Conservation (phyloP, 1,284 basidiomycete genomes). For the Gymnopus androsaceus region DNA sequence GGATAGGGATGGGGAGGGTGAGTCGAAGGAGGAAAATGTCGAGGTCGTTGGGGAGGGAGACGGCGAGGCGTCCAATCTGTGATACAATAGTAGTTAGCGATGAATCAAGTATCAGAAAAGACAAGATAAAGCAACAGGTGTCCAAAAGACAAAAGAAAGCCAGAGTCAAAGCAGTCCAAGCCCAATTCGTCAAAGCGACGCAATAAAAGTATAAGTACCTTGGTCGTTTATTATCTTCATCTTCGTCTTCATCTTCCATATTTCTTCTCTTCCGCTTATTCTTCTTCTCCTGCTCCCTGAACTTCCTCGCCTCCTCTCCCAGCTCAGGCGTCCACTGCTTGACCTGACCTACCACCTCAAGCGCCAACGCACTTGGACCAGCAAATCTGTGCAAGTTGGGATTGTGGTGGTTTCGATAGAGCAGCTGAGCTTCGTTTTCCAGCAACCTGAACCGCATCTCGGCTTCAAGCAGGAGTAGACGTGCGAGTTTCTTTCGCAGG, state of each 20-base stretch:
- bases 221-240: background rate
- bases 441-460: background rate
- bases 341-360: slow-evolving; percentile 5
- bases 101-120: no score
- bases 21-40: no score
- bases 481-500: background rate
- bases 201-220: background rate
- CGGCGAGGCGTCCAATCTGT: no score
- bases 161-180: no score
- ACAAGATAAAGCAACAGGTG: no score
- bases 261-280: background rate
- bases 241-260: background rate
- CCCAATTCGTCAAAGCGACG: no score
- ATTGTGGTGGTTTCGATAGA: slow-evolving; percentile 8
- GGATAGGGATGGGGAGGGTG: no score
- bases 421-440: background rate
- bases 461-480: background rate
- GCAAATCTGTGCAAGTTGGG: no score
- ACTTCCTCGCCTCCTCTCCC: background rate
- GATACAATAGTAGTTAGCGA: no score
- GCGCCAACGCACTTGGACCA: background rate
- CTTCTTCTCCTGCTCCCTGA: slow-evolving; percentile 2
- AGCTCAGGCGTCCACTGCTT: slow-evolving; percentile 10
- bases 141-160: no score
- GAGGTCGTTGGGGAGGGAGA: no score